phyloP scores from a whole-genome alignment of 306 rosid genomes.

The Glycine latifolia region DNA sequence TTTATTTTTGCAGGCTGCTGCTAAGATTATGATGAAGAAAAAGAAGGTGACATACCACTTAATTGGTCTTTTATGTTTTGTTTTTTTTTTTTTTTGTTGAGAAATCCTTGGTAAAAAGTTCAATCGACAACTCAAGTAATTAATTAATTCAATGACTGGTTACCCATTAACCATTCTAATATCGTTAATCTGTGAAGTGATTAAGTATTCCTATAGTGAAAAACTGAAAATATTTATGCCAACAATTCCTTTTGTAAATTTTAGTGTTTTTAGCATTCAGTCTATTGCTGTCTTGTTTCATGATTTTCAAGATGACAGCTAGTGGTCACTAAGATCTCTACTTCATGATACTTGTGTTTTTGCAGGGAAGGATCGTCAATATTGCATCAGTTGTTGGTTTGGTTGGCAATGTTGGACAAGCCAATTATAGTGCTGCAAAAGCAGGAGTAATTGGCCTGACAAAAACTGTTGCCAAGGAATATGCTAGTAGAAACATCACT shows the following conservation, averaged over 20 bases:
- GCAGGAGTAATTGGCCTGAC: slow-evolving; percentile 98
- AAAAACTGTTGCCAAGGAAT: slow-evolving; percentile 89
- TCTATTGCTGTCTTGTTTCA: slow-evolving; percentile 26
- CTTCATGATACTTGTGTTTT: slow-evolving; percentile 31
- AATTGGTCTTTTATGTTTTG: not conserved
- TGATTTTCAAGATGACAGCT: slow-evolving; percentile 3
- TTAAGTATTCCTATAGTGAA: slow-evolving; percentile 25
- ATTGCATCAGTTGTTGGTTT: slow-evolving; percentile 95
- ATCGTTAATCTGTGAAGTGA: not conserved
- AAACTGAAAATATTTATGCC: not conserved
- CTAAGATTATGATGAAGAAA: slow-evolving; percentile 95
- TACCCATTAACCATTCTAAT: not conserved
- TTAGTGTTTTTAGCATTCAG: not conserved
- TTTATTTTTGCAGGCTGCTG: slow-evolving; percentile 75
- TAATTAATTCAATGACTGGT: slow-evolving; percentile 4
- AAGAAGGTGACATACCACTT: slow-evolving; percentile 67
- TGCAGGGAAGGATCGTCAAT: slow-evolving; percentile 96
- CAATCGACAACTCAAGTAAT: slow-evolving; percentile 1
- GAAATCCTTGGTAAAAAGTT: slow-evolving; percentile 2
- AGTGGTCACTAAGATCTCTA: slow-evolving; percentile 21
- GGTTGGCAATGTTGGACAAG: slow-evolving; percentile 94
- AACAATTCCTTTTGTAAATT: not conserved
- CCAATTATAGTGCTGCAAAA: slow-evolving; percentile 98
- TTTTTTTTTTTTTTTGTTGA: slow-evolving; percentile 5
- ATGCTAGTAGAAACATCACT: slow-evolving; percentile 86